Base-by-base conservation (phyloP, 441 rosid genomes). In the Biscutella auriculata region DNA sequence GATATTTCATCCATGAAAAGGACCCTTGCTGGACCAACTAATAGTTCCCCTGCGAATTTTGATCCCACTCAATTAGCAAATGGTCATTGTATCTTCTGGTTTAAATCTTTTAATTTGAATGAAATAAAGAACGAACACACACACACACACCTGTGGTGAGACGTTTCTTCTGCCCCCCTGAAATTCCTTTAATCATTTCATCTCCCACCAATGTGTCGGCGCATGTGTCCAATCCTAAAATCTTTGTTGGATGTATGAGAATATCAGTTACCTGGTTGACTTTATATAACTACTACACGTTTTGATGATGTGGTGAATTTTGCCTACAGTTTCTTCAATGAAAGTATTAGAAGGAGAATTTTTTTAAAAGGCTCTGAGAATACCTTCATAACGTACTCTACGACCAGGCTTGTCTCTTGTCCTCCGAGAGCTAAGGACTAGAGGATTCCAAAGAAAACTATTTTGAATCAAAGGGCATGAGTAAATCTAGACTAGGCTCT, bases 1-100 rank as follows among this genome's bases (percentile, higher is more conserved):
- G 98, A 92, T 67, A 86, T 92, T 74, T 92, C 98, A 70, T 92
- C 98, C 98, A 92, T 88, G 75, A 92, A 84, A 55, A 92, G 80
- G 40, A 88, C 98, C 46, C 98, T 81, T 62, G 98, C 96, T 15
- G 98, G 90, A 53, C 98, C 96, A 61, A 92, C 88, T 41, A 92
- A 81, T 37, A 92, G 75, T 76, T 92, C 98, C 60, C 96, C 98
- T 91, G 82, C 29, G 63, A 65, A 65, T 65, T 47, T 41, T 45
- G 43, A 21, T 36, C 43, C 17, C 8, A 54, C 9, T 52, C 37
- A 57, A 10, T 75, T 57, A 5, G 62, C 54, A 13, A 60, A 14
- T 27, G 42, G 65, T 12, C 29, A 63, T 48, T 53, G 27, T 40
- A 56, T 56, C 42, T 44, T 33, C 59, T 54, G 11, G 5, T 12